A percentile compares a stretch with the other conserved stretches of the same genome.
Conservation (phyloP, 306 rosid genomes). For the Calophaca sinica region DNA sequence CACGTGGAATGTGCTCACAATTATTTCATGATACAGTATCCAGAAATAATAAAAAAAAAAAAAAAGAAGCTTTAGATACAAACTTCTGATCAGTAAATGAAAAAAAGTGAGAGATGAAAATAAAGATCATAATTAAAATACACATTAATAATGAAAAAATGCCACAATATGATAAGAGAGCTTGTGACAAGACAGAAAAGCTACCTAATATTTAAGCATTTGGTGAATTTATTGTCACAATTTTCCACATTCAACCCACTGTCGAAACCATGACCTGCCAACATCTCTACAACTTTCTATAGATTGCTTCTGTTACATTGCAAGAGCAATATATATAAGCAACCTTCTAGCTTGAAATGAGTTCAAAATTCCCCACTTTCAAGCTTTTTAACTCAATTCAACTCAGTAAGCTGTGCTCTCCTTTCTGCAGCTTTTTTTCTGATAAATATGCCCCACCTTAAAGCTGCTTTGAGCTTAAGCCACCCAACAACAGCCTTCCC, state of each 20-base stretch:
- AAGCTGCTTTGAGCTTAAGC: conserved; percentile 92
- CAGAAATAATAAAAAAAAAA: conserved; percentile 13
- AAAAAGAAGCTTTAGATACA: conserved; percentile 37
- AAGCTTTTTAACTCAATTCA: conserved; percentile 60
- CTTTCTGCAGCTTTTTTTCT: conserved; percentile 82
- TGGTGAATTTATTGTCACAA: conserved; percentile 18
- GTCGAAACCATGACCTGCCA: too few relatives aligned
- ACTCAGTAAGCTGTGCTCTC: conserved; percentile 84
- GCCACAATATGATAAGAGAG: conserved; percentile 23
- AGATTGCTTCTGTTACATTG: too few relatives aligned
- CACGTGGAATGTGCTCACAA: conserved; percentile 22
- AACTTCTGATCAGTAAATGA: conserved; percentile 30
- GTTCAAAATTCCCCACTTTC: conserved; percentile 32
- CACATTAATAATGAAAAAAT: conserved; percentile 24
- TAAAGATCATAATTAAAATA: conserved; percentile 43
- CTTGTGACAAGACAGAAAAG: conserved; percentile 32
- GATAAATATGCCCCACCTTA: conserved; percentile 89
- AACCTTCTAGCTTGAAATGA: conserved; percentile 37
- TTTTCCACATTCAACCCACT: too few relatives aligned
- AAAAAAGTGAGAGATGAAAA: conserved; percentile 33
- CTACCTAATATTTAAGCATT: conserved; percentile 24
- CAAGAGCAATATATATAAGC: not conserved
- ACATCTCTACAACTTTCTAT: too few relatives aligned
- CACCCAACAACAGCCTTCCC: conserved; percentile 91
- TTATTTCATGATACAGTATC: conserved; percentile 28